phyloP scores from a whole-genome alignment of 2,329 filamentous ascomycete genomes.

The Arthrobotrys musiformis region DNA sequence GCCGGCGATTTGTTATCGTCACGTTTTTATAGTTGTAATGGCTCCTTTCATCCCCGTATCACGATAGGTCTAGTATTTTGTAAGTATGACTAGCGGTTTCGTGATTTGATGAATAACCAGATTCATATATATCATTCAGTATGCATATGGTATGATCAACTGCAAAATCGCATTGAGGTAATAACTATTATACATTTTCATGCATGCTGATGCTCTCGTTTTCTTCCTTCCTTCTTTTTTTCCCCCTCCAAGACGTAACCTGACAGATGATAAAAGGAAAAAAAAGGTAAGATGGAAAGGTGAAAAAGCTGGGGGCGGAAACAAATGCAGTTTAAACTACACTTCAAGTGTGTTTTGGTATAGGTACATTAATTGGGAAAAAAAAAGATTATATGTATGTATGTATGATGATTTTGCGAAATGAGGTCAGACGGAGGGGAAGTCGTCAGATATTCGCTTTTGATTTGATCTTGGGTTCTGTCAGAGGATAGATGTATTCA shows the following conservation, averaged over 20 bases:
- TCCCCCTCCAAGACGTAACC: slow-evolving; percentile 6
- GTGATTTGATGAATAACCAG: background rate
- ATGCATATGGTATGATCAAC: slow-evolving; percentile 7
- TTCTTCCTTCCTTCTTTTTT: background rate
- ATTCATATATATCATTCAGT: background rate
- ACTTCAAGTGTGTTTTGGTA: slow-evolving; percentile 29
- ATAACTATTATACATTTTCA: slow-evolving; percentile 49
- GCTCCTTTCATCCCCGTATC: too few species aligned
- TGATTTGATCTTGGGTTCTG: background rate
- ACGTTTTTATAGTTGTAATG: too few species aligned
- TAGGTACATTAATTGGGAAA: slow-evolving; percentile 22
- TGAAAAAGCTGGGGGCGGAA: too few species aligned
- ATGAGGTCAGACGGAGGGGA: background rate
- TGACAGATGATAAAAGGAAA: slow-evolving; percentile 13
- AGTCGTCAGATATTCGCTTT: slow-evolving; percentile 14
- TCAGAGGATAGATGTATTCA: background rate
- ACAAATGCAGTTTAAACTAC: slow-evolving; percentile 13
- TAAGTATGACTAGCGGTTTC: too few species aligned
- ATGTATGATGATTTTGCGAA: slow-evolving; percentile 12
- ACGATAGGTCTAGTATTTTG: too few species aligned
- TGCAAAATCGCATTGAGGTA: slow-evolving; percentile 24
- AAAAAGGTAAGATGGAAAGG: too few species aligned
- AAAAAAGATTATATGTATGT: slow-evolving; percentile 6
- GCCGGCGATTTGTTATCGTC: too few species aligned
- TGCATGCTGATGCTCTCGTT: slow-evolving; percentile 18